phyloP scores from a whole-genome alignment of 2,329 filamentous ascomycete genomes.

The Didymella glomerata region DNA sequence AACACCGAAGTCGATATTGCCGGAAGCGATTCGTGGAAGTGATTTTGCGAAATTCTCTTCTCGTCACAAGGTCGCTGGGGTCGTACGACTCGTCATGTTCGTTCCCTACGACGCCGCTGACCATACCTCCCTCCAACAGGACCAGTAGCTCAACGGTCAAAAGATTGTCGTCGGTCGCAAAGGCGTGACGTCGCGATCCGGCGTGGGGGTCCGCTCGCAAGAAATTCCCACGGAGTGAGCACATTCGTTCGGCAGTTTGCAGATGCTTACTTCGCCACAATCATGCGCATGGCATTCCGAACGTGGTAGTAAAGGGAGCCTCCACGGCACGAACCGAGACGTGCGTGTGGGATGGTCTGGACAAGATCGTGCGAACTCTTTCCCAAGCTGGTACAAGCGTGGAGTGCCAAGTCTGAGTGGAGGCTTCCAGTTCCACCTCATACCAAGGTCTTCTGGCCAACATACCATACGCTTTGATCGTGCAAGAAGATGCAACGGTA shows the following conservation, averaged over 20 bases:
- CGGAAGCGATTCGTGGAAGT: constrained; percentile 8
- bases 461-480: background rate
- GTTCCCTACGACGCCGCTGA: background rate
- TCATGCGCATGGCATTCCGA: background rate
- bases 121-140: background rate
- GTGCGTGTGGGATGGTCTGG: constrained; percentile 5
- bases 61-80: constrained; percentile 2
- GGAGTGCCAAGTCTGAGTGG: constrained; percentile 9
- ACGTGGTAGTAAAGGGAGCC: constrained; percentile 5
- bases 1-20: background rate
- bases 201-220: constrained; percentile 7
- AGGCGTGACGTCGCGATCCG: background rate
- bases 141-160: background rate
- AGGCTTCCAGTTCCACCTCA: constrained; percentile 6
- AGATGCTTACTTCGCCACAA: constrained; percentile 10
- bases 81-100: constrained; percentile 8
- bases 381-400: constrained; percentile 6
- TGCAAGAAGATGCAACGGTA: constrained; percentile 1
- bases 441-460: background rate
- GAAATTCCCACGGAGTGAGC: background rate
- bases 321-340: constrained; percentile 14
- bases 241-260: constrained; percentile 5
- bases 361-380: constrained; percentile 2
- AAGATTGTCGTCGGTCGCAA: background rate
- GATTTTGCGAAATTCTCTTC: background rate